Evolutionary conservation across 768 basidiomycete genomes (phyloP), one percentile per base, ranked within the genome.

Genomic region (Mrakia gelida): DNA sequence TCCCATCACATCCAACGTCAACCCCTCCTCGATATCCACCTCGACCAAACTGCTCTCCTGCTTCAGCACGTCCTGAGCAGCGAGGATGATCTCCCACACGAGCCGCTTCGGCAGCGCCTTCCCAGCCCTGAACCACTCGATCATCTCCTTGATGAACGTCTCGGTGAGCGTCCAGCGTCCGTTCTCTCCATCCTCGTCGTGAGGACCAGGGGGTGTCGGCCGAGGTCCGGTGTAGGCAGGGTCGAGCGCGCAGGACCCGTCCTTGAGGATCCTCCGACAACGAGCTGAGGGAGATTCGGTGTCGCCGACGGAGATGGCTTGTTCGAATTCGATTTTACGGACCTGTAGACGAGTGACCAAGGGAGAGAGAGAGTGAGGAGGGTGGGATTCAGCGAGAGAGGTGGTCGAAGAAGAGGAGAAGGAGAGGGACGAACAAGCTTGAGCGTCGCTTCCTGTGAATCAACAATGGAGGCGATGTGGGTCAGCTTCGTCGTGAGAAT

Each of bases 61-160:
- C 23, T 87, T 86, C 81, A 98, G 91, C 28, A 89, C 86, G 28
- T 89, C 88, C 83, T 92, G 88, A 79, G 93, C 94, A 15, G 92
- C 94, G 23, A 99, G 87, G 32, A 95, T 88, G 81, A 99, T 98
- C 85, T 98, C 94, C 95, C 94, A 98, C 38, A 91, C 94, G 79
- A 94, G 91, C 84, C 95, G 88, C 84, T 91, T 90, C 6, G 94
- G 90, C 68, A 98, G 85, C n/a, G 91, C 87, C 84, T 97, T 97
- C n/a, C 94, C 95, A 63, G 90, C 88, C 86, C 95, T 95, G 86
- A 97, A 98, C 90, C 90, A 93, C 80, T 90, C 86, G 71, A 97
- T 90, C 94, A 98, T 95, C 56, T 86, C 88, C 80, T 88, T 87
- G 79, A 99, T 87, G 84, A 98, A 99, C 74, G 91, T 88, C 54